These are phyloP conservation scores for Blastocystis sp. DNA, from an alignment of 352 stramenopile species.

Conservation along the genomic window DNA sequence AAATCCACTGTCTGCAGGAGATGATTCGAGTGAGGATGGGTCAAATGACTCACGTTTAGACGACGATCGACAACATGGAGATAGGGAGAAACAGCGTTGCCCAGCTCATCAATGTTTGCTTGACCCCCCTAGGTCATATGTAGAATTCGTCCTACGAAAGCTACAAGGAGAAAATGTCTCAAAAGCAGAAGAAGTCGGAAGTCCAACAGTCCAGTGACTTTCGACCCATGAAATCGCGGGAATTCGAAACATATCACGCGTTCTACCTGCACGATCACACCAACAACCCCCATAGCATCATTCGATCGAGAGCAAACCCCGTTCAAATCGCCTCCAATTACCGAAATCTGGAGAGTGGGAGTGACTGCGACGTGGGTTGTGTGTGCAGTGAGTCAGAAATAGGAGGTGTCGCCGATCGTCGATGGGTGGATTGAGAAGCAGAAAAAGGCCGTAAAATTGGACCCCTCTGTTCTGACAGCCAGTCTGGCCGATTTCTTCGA, in stretches of 20 bases:
- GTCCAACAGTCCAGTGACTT: neutral
- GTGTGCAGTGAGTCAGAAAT: neutral
- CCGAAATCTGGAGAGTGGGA: neutral
- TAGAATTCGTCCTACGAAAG: slow-evolving; percentile 7
- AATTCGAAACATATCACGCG: neutral
- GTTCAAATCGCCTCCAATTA: neutral
- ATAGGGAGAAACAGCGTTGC: neutral
- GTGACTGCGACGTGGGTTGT: neutral
- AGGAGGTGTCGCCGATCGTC: neutral
- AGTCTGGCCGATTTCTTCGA: slow-evolving; percentile 24
- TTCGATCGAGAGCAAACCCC: neutral
- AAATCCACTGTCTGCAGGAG: neutral
- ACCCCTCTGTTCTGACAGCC: neutral
- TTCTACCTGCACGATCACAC: slow-evolving; percentile 39
- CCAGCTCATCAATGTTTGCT: neutral
- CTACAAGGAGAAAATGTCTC: neutral
- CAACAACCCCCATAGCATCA: slow-evolving; percentile 15
- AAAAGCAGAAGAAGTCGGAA: neutral
- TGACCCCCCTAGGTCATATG: neutral
- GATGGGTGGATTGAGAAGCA: neutral
- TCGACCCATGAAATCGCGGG: neutral
- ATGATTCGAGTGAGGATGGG: neutral
- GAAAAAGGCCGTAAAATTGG: neutral
- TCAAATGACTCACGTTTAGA: neutral
- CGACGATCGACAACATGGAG: neutral